Percentiles rank a stretch among this genome's conserved stretches.
phyloP scores from a whole-genome alignment of 805 yeast species.

The Wickerhamomyces rabaulensis region DNA sequence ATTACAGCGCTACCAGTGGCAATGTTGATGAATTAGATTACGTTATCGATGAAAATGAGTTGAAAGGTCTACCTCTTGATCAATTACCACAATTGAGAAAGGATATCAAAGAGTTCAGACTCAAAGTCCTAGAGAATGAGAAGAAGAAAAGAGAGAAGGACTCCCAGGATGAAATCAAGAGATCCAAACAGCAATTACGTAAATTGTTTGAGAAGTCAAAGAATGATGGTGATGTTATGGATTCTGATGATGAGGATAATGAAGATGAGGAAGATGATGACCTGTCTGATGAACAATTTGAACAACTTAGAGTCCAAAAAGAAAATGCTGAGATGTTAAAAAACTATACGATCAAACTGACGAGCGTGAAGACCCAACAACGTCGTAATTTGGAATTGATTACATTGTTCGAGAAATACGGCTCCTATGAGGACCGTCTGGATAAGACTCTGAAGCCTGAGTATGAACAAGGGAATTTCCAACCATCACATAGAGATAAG shows the following conservation, averaged over 20 bases:
- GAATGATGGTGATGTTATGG: constrained; percentile 18
- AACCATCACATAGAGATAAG: constrained; percentile 16
- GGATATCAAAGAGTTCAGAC: constrained; percentile 51
- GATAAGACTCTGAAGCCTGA: constrained; percentile 26
- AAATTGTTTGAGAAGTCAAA: constrained; percentile 37
- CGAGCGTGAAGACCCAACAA: constrained; percentile 11
- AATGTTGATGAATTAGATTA: constrained; percentile 26
- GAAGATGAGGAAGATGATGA: constrained; percentile 22
- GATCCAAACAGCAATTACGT: constrained; percentile 43
- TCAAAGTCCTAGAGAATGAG: constrained; percentile 48
- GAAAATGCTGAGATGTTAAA: constrained; percentile 15
- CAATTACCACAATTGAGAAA: constrained; percentile 46
- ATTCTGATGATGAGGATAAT: constrained; percentile 16
- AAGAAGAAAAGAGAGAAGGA: constrained; percentile 45
- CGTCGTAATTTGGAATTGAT: constrained; percentile 14
- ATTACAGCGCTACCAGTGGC: not conserved
- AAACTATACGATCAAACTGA: constrained; percentile 16
- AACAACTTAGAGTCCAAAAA: constrained; percentile 23
- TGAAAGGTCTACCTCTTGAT: constrained; percentile 51
- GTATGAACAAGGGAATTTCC: constrained; percentile 14
- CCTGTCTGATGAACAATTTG: constrained; percentile 29
- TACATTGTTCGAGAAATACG: constrained; percentile 19
- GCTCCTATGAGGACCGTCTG: constrained; percentile 32
- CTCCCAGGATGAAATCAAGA: constrained; percentile 40
- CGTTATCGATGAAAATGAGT: constrained; percentile 50